Evolutionary conservation across 345 rosid species (phyloP).

Genomic region (Raphanus sativus): DNA sequence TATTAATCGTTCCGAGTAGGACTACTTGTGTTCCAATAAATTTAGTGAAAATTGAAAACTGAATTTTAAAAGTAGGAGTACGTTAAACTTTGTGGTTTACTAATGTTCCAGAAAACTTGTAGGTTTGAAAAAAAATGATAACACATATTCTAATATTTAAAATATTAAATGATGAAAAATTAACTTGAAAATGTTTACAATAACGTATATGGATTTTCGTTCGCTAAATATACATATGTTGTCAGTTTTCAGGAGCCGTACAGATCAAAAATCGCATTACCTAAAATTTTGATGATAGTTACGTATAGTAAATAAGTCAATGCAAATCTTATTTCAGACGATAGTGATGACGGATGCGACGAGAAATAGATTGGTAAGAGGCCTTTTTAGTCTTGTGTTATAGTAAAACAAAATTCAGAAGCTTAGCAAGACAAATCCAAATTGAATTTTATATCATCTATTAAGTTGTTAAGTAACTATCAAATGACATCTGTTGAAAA

Average conservation of each 20-base stretch:
- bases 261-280: neutral
- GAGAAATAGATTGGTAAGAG: neutral
- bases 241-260: neutral
- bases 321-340: neutral
- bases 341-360: neutral
- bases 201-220: neutral
- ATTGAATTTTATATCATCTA: neutral
- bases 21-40: too few species aligned
- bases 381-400: neutral
- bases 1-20: too few species aligned
- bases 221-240: too few species aligned
- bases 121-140: neutral
- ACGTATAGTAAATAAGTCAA: neutral
- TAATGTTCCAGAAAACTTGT: neutral
- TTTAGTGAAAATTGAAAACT: neutral
- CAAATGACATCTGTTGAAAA: neutral
- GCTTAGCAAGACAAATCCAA: slow-evolving; percentile 11
- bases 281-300: neutral
- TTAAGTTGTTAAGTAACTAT: slow-evolving; percentile 3
- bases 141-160: neutral
- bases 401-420: neutral
- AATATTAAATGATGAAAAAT: too few species aligned
- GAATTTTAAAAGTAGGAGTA: neutral
- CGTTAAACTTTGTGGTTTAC: too few species aligned
- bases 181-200: neutral